Evolutionary conservation across 306 rosid genomes (phyloP), one percentile per base, ranked within the genome.

Genomic region (Dalbergia oliveri): DNA sequence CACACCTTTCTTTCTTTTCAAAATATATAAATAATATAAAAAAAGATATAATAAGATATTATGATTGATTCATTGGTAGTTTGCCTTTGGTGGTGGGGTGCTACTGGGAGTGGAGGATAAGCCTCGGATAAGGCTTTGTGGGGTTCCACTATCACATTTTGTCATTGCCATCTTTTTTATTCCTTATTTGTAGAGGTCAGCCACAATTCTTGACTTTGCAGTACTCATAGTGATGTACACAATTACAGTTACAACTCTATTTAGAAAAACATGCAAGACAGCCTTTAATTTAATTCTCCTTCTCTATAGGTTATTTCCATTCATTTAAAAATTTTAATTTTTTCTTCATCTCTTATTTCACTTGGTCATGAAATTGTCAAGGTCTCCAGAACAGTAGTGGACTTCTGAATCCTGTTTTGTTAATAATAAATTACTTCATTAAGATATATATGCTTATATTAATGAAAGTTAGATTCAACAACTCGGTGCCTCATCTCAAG

Each of bases 81-180:
- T 50, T 50, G 69, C 67, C 88, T 90, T 82, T 85, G 86, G 63
- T 85, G 85, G 92, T 82, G 93, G 89, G 89, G 79, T 81, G 83
- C 81, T 74, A 76, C 58, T 60, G 53, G 51, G 79, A 68, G 79
- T 84, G 86, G 71, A 85, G 89, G 97, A 93, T 89, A 93, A 89
- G 77, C 59, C 65, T 66, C 11, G 70, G 97, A 91, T 88, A 90
- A 91, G 97, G 85, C 75, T 61, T 75, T 87, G 89, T 88, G 92
- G 94, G 97, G 90, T 82, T 86, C 93, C 91, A 81, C 67, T 69
- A 63, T 78, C 73, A 4, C 84, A 62, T 79, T 45, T 59, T 71
- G 10, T 45, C 66, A 33, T 75, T 54, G 2, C 15, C 15, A 3
- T 49, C 0, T 12, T 49, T 12, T 12, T 49, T 43, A n/a, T 14